Evolutionary conservation across 148 eudicot species (phyloP).

Genomic region (Fagopyrum tataricum): DNA sequence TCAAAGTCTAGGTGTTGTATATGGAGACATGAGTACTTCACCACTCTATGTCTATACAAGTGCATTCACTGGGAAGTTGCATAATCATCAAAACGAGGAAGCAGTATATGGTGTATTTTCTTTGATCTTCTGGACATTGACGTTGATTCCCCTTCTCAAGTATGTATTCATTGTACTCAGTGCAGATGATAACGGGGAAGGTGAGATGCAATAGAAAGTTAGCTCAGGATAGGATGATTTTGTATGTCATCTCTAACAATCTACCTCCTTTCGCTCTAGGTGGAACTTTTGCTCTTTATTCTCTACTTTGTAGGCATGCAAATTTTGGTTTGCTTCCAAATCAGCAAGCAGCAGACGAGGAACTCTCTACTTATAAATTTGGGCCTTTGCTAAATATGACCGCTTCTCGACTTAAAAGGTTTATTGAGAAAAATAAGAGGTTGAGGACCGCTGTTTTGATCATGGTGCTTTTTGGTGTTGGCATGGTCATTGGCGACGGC

Average conservation of each 20-base stretch:
- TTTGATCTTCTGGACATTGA: conserved; percentile 83
- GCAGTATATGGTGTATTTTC: conserved; percentile 85
- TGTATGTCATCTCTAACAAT: conserved; percentile 8
- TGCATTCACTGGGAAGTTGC: conserved; percentile 52
- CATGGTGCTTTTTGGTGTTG: conserved; percentile 72
- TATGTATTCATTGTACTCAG: conserved; percentile 63
- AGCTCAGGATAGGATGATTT: not conserved
- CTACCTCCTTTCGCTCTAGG: conserved; percentile 35
- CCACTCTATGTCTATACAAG: conserved; percentile 87
- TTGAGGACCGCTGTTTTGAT: conserved; percentile 54
- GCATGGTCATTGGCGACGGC: conserved; percentile 98
- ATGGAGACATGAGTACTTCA: conserved; percentile 91
- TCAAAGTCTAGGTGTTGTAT: conserved; percentile 92
- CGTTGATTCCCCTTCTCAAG: conserved; percentile 84
- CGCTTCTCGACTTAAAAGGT: conserved; percentile 53
- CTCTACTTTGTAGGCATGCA: conserved; percentile 90
- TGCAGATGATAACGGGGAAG: conserved; percentile 97
- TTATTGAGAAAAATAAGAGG: conserved; percentile 75
- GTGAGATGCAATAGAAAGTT: conserved; percentile 31
- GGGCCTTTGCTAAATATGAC: conserved; percentile 33
- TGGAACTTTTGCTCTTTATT: conserved; percentile 95
- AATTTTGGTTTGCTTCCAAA: conserved; percentile 89
- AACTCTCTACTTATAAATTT: conserved; percentile 74
- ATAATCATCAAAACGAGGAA: conserved; percentile 47
- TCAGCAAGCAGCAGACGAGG: conserved; percentile 99